phyloP scores from a whole-genome alignment of 75 land plant genomes.

The Larix kaempferi region DNA sequence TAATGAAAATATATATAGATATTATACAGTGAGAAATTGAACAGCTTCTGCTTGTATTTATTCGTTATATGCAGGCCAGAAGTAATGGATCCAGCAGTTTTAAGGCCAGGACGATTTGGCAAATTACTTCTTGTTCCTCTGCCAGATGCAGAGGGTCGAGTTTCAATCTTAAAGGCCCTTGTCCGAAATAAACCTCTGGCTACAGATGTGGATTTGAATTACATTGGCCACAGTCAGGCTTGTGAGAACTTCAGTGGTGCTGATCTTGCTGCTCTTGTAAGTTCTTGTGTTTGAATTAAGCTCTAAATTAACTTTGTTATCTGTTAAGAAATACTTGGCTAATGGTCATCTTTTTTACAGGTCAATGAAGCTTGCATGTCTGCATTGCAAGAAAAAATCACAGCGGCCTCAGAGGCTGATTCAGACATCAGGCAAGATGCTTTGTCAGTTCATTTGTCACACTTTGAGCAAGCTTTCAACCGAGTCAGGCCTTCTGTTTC shows the following conservation, averaged over 20 bases:
- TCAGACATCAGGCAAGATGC: neutral
- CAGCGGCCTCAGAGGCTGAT: neutral
- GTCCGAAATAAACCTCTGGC: slow-evolving; percentile 65
- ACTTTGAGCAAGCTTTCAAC: slow-evolving; percentile 42
- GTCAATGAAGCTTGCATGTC: slow-evolving; percentile 77
- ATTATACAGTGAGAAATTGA: neutral
- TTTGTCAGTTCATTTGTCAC: slow-evolving; percentile 24
- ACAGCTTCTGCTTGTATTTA: neutral
- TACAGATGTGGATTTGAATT: slow-evolving; percentile 57
- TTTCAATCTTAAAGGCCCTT: slow-evolving; percentile 61
- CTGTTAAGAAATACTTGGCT: neutral
- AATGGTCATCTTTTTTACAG: slow-evolving; percentile 22
- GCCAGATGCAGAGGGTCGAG: slow-evolving; percentile 77
- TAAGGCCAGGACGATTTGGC: slow-evolving; percentile 91
- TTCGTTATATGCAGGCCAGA: slow-evolving; percentile 52
- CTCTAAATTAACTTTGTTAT: neutral
- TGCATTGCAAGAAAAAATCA: slow-evolving; percentile 50
- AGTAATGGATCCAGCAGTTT: slow-evolving; percentile 77
- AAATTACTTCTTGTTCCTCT: slow-evolving; percentile 79
- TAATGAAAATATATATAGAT: neutral
- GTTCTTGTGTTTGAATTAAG: slow-evolving; percentile 4
- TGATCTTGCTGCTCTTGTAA: slow-evolving; percentile 82
- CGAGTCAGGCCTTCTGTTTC: slow-evolving; percentile 48
- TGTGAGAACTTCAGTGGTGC: slow-evolving; percentile 93
- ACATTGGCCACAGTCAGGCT: slow-evolving; percentile 45